A percentile compares a stretch with the other conserved stretches of the same genome.
phyloP scores from a whole-genome alignment of 805 yeast species.

The Zygosaccharomyces rouxii region DNA sequence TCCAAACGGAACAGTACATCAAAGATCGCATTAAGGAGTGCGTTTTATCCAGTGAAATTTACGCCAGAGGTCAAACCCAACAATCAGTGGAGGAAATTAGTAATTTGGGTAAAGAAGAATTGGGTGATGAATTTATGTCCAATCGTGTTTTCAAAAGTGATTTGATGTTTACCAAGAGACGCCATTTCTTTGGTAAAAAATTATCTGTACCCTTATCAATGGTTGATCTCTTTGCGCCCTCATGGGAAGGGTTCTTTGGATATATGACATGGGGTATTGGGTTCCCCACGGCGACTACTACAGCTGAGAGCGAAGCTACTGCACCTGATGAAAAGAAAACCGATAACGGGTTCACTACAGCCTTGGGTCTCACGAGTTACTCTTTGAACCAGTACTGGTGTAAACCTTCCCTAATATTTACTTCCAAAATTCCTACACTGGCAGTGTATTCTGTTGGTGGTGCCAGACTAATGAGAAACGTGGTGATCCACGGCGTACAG shows the following conservation, averaged over 20 bases:
- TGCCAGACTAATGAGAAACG: constrained; percentile 37
- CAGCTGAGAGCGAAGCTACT: constrained; percentile 4
- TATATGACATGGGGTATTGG: constrained; percentile 36
- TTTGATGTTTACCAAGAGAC: constrained; percentile 76
- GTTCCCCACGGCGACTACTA: constrained; percentile 31
- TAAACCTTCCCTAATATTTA: constrained; percentile 33
- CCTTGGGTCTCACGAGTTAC: constrained; percentile 23
- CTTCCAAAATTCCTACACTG: constrained; percentile 34
- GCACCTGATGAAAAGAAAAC: background rate
- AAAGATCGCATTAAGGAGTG: constrained; percentile 59
- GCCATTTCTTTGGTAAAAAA: constrained; percentile 56
- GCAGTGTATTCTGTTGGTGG: constrained; percentile 38
- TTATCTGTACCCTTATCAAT: constrained; percentile 58
- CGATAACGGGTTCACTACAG: constrained; percentile 8
- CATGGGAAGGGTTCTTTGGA: constrained; percentile 52
- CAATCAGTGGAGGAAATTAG: constrained; percentile 59
- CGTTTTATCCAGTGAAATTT: constrained; percentile 60
- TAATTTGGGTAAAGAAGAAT: constrained; percentile 53
- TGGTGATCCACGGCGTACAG: constrained; percentile 38
- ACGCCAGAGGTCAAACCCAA: constrained; percentile 60
- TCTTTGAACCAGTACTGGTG: constrained; percentile 28
- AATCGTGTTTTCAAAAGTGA: constrained; percentile 64
- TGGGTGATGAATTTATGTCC: constrained; percentile 56
- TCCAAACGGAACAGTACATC: constrained; percentile 62
- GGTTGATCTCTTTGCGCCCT: constrained; percentile 77